phyloP scores from a whole-genome alignment of 2,329 filamentous ascomycete genomes.

The Samsoniella hepiali region DNA sequence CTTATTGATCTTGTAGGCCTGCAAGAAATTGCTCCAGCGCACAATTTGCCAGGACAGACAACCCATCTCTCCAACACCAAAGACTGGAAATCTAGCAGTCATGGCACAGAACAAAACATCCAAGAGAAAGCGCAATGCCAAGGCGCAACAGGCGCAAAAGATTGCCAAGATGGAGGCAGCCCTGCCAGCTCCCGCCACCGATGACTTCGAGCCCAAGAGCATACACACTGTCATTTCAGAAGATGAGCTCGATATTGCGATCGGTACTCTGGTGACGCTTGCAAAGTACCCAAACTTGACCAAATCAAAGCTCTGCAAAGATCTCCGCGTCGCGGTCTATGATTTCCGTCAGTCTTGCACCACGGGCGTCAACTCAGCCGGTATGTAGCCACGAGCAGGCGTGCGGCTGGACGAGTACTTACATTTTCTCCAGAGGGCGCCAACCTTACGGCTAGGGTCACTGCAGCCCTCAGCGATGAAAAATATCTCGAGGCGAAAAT shows the following conservation, averaged over 20 bases:
- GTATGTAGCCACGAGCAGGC: conserved; percentile 29
- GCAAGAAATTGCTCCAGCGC: background rate
- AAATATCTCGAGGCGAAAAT: conserved; percentile 64
- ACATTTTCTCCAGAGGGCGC: conserved; percentile 41
- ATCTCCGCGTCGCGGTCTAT: conserved; percentile 63
- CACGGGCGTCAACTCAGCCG: conserved; percentile 59
- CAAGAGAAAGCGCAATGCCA: conserved; percentile 44
- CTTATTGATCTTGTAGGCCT: background rate
- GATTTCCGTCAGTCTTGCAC: conserved; percentile 67
- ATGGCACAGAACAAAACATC: conserved; percentile 46
- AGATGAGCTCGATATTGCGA: conserved; percentile 64
- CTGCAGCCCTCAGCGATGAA: conserved; percentile 61
- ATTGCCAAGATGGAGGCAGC: conserved; percentile 39
- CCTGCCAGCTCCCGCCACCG: conserved; percentile 35
- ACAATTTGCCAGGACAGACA: background rate
- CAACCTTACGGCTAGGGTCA: conserved; percentile 65
- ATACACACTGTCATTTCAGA: conserved; percentile 54
- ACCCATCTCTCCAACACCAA: background rate
- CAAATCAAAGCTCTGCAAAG: conserved; percentile 66
- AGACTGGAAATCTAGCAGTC: conserved; percentile 19
- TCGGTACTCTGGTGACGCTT: conserved; percentile 60
- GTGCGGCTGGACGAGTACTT: conserved; percentile 18
- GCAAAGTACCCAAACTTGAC: conserved; percentile 58
- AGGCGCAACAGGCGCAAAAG: conserved; percentile 37
- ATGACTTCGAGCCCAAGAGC: conserved; percentile 43